These are phyloP conservation scores for Alternaria rosae DNA, from an alignment of 2,329 filamentous ascomycete genomes.

Conservation along the genomic window DNA sequence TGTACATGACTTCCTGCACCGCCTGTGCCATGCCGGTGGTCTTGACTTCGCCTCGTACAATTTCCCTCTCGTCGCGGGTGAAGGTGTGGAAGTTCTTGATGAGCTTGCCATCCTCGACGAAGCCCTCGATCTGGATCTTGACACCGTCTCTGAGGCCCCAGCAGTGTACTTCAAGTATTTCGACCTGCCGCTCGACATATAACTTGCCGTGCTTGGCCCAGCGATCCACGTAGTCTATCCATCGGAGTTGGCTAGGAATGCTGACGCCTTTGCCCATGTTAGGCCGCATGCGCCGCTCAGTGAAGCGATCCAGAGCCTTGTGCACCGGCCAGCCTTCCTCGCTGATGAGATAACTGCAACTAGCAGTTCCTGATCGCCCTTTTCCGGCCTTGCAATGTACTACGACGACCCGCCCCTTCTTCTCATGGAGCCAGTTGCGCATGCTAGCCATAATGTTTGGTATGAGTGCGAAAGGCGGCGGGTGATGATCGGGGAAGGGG, in stretches of 20 bases:
- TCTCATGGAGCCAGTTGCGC: constrained; percentile 77
- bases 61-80: constrained; percentile 71
- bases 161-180: constrained; percentile 86
- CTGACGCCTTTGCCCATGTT: constrained; percentile 89
- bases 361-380: constrained; percentile 86
- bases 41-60: constrained; percentile 65
- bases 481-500: constrained; percentile 97
- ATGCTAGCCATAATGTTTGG: constrained; percentile 91
- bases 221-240: constrained; percentile 85
- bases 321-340: constrained; percentile 76
- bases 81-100: constrained; percentile 89
- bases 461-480: constrained; percentile 88
- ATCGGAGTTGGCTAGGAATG: constrained; percentile 90
- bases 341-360: constrained; percentile 87
- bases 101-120: constrained; percentile 83
- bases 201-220: constrained; percentile 80
- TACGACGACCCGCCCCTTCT: constrained; percentile 73
- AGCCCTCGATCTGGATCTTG: constrained; percentile 85
- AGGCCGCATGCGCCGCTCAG: constrained; percentile 85
- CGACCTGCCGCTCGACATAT: constrained; percentile 82
- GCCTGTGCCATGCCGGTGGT: constrained; percentile 54
- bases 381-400: constrained; percentile 99
- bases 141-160: constrained; percentile 90
- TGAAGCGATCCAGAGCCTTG: constrained; percentile 73
- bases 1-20: constrained; percentile 55